These are phyloP conservation scores for Lactarius evosmus DNA, from an alignment of 768 basidiomycete genomes.

Conservation along the genomic window DNA sequence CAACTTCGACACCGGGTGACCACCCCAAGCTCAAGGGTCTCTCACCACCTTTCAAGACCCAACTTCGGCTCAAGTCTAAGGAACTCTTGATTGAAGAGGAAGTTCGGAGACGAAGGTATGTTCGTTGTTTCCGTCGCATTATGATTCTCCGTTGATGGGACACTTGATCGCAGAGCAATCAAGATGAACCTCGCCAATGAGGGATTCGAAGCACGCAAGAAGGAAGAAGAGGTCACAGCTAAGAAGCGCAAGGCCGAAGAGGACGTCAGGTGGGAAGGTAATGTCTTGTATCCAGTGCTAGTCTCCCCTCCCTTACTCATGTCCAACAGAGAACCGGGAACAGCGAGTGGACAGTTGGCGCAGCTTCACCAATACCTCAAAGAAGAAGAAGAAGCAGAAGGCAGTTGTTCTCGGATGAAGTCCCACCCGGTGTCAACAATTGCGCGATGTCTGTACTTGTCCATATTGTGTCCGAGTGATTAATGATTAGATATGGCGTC, in stretches of 20 bases:
- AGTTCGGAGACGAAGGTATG: slow-evolving; percentile 76
- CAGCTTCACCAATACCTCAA: slow-evolving; percentile 57
- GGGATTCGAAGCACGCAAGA: slow-evolving; percentile 88
- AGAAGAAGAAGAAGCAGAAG: slow-evolving; percentile 85
- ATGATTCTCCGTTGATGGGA: slow-evolving; percentile 1
- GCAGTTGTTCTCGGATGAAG: slow-evolving; percentile 56
- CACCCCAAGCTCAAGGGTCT: slow-evolving; percentile 54
- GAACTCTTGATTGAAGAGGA: slow-evolving; percentile 90
- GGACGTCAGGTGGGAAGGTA: slow-evolving; percentile 88
- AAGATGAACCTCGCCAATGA: slow-evolving; percentile 92
- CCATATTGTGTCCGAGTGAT: slow-evolving; percentile 14
- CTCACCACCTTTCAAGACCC: slow-evolving; percentile 62
- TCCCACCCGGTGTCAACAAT: neutral
- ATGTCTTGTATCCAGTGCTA: slow-evolving; percentile 20
- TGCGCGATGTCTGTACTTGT: slow-evolving; percentile 18
- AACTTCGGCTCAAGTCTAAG: slow-evolving; percentile 69
- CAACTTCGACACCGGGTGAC: slow-evolving; percentile 53
- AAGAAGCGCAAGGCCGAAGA: slow-evolving; percentile 88
- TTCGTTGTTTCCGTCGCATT: slow-evolving; percentile 14
- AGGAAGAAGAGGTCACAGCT: slow-evolving; percentile 75
- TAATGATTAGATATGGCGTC: slow-evolving; percentile 21
- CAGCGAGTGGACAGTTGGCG: slow-evolving; percentile 85
- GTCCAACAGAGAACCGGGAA: slow-evolving; percentile 62
- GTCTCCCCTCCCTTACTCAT: slow-evolving; percentile 2
- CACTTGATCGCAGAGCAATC: slow-evolving; percentile 55